Evolutionary conservation across 73 alveolate genomes (phyloP).

Genomic region (Durusdinium trenchii): DNA sequence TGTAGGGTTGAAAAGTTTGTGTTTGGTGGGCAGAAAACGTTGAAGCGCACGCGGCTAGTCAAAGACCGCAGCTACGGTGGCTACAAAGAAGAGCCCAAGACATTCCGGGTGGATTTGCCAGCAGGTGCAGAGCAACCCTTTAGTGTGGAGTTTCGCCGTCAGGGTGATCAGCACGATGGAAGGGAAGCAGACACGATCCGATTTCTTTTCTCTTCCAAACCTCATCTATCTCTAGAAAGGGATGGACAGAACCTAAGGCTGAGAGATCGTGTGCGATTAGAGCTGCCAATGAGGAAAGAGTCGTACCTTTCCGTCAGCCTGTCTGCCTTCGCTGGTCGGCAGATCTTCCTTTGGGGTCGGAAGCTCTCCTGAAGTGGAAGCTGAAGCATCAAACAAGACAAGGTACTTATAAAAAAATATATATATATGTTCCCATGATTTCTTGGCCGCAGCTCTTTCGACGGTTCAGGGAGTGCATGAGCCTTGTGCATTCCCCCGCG

Average conservation of each 20-base stretch:
- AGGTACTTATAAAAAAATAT: background rate
- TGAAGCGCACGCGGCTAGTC: conserved; percentile 76
- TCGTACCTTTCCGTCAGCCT: conserved; percentile 44
- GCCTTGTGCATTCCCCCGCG: too few species aligned
- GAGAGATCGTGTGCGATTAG: conserved; percentile 54
- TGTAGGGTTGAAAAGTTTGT: conserved; percentile 77
- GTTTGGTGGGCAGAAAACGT: conserved; percentile 70
- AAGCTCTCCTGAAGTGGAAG: background rate
- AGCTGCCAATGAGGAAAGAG: conserved; percentile 29
- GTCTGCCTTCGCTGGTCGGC: conserved; percentile 70
- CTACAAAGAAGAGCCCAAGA: conserved; percentile 68
- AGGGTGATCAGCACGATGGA: conserved; percentile 88
- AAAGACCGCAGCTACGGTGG: conserved; percentile 88
- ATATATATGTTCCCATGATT: background rate
- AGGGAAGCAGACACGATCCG: conserved; percentile 82
- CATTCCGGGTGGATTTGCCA: conserved; percentile 53
- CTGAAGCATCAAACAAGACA: background rate
- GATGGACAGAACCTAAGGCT: conserved; percentile 75
- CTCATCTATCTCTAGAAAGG: conserved; percentile 56
- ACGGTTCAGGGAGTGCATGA: too few species aligned
- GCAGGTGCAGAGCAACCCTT: conserved; percentile 74
- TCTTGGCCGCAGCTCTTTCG: too few species aligned
- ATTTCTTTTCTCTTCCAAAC: conserved; percentile 67
- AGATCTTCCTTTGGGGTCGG: conserved; percentile 86
- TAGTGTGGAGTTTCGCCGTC: conserved; percentile 83